Base-by-base conservation (phyloP, 2,329 filamentous ascomycete species). In the Thielaviopsis populi region DNA sequence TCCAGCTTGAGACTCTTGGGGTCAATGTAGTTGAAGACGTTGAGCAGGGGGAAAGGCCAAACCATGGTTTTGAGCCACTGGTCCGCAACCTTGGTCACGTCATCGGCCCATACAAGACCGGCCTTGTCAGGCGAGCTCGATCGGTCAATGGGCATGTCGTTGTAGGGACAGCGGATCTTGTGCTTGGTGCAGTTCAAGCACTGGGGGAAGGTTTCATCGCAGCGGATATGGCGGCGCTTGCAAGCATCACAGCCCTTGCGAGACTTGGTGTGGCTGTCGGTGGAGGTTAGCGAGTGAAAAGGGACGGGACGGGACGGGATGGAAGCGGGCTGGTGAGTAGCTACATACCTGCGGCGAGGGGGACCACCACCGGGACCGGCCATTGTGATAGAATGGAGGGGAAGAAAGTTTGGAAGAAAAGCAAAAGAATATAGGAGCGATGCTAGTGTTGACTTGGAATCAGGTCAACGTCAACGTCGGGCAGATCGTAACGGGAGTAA, bases 121-220 rank as follows among this genome's bases (percentile, higher is more conserved):
- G 83, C 79, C 74, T 82, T 84, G 69, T 81, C 79, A 67, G 84
- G 83, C 68, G 82, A 83, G 50, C 79, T 77, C 43, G 81, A 79
- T 68, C 83, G 78, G 69, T 84, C 80, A 69, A 83, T 79, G 65
- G 86, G 80, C 71, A 86, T 85, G 73, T 97, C 91, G 80, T 96
- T 95, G 78, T 97, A 99, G 70, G 96, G 94, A 76, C 94, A 99
- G 71, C 91, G 88, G 70, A 95, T 94, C 78, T 96, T 96, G 77
- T 99, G 94, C 77, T 97, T 99, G 67, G 92, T 96, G 77, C 94
- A 99, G 76, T 99, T 99, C 71, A 90, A 90, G 78, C 92, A 99
- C 82, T 99, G 94, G 61, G 94, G 94, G 71, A 96, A 96, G 69
- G 85, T 96, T 75, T 99, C 94, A 73, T 99, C 94, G 77, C 94